Base-by-base conservation (phyloP, 169 alveolate genomes). In the Plasmodium vinckei region DNA sequence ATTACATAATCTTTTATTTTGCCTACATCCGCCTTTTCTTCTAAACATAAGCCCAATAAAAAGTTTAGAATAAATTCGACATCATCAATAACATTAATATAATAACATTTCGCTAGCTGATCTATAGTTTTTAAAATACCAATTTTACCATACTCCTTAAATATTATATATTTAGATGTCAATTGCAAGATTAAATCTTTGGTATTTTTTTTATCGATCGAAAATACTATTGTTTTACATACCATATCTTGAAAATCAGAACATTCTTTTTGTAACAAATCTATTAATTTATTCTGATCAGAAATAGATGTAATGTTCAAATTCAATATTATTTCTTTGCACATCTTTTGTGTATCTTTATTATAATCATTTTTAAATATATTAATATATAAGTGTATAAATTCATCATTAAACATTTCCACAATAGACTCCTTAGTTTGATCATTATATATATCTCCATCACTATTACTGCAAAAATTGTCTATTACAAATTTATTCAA, bases 1-100 rank as follows among this genome's bases (percentile, higher is more conserved):
- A 86, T 47, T 17, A 86, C 73, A 47, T 59, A 86, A 25, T 68
- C 91, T n/a, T 86, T 86, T 42, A 70, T 70, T 47, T 86, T 86
- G 33, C 67, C 47, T 57, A 86, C 49, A 42, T 86, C 87, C 12
- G 27, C 19, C 56, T 86, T 86, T 46, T 86, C 87, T 70, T 86
- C 91, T 33, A 86, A 61, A 57, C 91, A 86, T 23, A 86, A 68
- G 25, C 91, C 91, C 71, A 86, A 25, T 17, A 86, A 63, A 86
- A 86, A 86, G 46, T 86, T 86, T 70, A 86, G 60, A 68, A 70
- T 33, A 56, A 86, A 70, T 47, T 68, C 87, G 4, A 86, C 87
- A 86, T 86, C 75, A 44, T 86, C 91, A 7, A 86, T 70, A 19
- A 13, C 15, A n/a, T 33, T 70, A 59, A 86, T 64, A 70, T 27